Conservation (phyloP, 352 stramenopile species). For the Chrysophaeum taylorii region DNA sequence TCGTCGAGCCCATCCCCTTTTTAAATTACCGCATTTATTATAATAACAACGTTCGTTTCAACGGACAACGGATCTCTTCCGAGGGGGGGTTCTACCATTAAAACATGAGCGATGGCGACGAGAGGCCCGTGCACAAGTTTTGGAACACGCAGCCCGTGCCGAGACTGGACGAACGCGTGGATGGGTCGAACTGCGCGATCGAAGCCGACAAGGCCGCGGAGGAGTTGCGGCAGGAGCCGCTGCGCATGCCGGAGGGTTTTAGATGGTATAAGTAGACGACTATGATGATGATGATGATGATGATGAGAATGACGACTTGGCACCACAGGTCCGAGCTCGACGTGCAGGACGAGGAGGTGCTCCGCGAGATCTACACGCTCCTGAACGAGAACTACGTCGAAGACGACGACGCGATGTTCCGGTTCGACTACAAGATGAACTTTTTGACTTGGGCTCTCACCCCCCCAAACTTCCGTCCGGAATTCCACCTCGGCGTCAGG, state of each 20-base stretch:
- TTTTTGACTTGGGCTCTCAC: slow-evolving; percentile 77
- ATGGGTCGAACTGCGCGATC: slow-evolving; percentile 68
- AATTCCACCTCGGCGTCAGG: slow-evolving; percentile 91
- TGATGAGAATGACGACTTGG: slow-evolving; percentile 25
- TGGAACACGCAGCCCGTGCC: slow-evolving; percentile 47
- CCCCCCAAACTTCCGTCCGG: slow-evolving; percentile 73
- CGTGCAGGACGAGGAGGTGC: slow-evolving; percentile 58
- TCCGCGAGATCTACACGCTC: slow-evolving; percentile 85
- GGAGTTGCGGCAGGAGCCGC: slow-evolving; percentile 79
- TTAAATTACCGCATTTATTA: no score
- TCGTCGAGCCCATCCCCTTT: no score
- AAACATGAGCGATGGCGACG: background rate
- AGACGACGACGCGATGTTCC: slow-evolving; percentile 93
- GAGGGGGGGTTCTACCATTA: no score
- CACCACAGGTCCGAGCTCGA: slow-evolving; percentile 70
- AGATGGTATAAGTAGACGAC: no score
- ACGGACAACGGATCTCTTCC: no score
- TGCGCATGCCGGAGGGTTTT: slow-evolving; percentile 89
- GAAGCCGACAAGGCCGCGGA: slow-evolving; percentile 72
- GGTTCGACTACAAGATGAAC: slow-evolving; percentile 65
- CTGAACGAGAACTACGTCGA: slow-evolving; percentile 97
- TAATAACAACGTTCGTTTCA: no score
- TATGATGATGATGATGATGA: slow-evolving; percentile 28
- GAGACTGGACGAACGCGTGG: background rate
- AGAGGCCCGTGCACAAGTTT: slow-evolving; percentile 31